A percentile compares a stretch with the other conserved stretches of the same genome.
phyloP scores from a whole-genome alignment of 306 rosid species.

The Coriaria nepalensis region DNA sequence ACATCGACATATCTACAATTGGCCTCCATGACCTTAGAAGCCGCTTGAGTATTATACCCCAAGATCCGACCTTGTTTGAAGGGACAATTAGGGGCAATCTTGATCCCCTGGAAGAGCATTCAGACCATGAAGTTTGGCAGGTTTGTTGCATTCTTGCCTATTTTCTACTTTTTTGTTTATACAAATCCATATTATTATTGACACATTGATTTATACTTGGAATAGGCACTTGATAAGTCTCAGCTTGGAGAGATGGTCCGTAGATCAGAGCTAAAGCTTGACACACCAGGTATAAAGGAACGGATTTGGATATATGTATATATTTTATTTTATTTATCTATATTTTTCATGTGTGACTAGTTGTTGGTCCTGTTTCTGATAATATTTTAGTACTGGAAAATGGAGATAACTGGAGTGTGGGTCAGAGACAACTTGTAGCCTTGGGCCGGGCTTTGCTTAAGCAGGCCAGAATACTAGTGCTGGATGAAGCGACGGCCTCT shows the following conservation, averaged over 20 bases:
- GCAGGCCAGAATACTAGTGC: conserved; percentile 89
- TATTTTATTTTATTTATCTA: too few species aligned
- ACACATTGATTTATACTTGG: conserved; percentile 8
- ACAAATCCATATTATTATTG: not conserved
- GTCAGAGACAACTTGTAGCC: conserved; percentile 93
- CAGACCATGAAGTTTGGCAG: conserved; percentile 80
- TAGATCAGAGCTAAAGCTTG: conserved; percentile 54
- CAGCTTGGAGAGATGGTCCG: conserved; percentile 74
- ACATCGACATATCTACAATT: conserved; percentile 50
- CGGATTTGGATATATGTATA: not conserved
- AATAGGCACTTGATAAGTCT: conserved; percentile 75
- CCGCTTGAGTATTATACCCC: conserved; percentile 86
- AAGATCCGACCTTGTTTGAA: conserved; percentile 93
- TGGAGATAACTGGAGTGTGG: conserved; percentile 99
- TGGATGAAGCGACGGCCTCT: conserved; percentile 97
- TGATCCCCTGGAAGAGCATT: conserved; percentile 82
- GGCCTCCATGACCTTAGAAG: conserved; percentile 93
- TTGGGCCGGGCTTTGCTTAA: conserved; percentile 87
- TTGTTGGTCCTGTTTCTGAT: conserved; percentile 8
- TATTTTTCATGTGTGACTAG: conserved; percentile 3
- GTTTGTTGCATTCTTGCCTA: conserved; percentile 22
- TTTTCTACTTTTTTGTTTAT: not conserved
- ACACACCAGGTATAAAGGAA: conserved; percentile 50
- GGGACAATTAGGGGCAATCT: conserved; percentile 81
- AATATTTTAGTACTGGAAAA: conserved; percentile 75